Base-by-base conservation (phyloP, 345 rosid genomes). In the Dovyalis caffra region DNA sequence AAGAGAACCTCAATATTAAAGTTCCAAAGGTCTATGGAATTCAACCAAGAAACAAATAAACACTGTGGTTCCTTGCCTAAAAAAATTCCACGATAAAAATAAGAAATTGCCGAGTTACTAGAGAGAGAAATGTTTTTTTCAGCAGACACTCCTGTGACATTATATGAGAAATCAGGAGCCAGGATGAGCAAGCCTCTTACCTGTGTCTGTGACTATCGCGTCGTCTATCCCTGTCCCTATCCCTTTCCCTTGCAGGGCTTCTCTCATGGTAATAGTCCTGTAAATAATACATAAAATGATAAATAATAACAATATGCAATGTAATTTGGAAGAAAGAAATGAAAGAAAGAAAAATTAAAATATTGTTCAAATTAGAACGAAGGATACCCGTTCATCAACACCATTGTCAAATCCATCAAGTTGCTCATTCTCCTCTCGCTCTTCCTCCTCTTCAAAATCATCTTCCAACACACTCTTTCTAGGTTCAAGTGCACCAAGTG, bases 391-490 rank as follows among this genome's bases (percentile, higher is more conserved):
- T 68, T 95, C 94, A 76, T 86, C 82, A 68, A 72, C 77, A 35
- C 79, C 88, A 51, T 85, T 79, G 63, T 89, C 97, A 37, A 86
- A 72, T 28, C 57, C 91, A 78, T 90, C 88, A 20, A 84, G 78
- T 75, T 79, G 88, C 57, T 88, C 98, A 23, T 86, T 90, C 78
- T 91, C 97, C 78, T 95, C 99, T 67, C 89, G 90, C 73, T 96
- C 95, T 83, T 96, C 99, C 72, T 93, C 97, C 83, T 95, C 98
- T 81, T 91, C 97, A 78, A 95, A 95, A 78, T 95, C 98, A 70
- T 93, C 99, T 83, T 93, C 99, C 82, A 95, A 73, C 64, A 94
- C 97, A 76, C 98, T 93, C 79, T 88, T 93, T 76, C 97, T 86
- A 7, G 88, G 92, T 68, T 96, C 99, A 70, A 96, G 83, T 11